Base-by-base conservation (phyloP, 352 stramenopile genomes). In the Phytophthora pseudosyringae region DNA sequence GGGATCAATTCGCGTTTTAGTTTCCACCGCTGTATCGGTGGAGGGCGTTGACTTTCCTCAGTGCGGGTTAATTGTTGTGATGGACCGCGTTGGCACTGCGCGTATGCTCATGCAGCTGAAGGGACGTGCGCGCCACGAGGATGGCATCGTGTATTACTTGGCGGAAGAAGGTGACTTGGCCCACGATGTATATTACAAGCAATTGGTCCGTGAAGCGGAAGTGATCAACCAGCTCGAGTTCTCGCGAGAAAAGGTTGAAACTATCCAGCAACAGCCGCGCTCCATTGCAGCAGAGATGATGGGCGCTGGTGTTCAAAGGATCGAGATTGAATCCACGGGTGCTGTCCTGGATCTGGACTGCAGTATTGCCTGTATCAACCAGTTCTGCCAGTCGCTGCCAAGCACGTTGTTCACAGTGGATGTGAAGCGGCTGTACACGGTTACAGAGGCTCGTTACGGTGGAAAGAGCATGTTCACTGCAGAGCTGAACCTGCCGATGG, bases 1-100 rank as follows among this genome's bases (percentile, higher is more conserved):
- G 2, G 82, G 84, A 28, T 59, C 52, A 11, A 75, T 81, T 41
- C 83, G 80, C 7, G 66, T 92, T 21, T 58, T 95, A 39, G 69
- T 95, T 6, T 93, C 87, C 21, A 95, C 87, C 7, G 80, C 81
- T 15, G 87, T 95, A 15, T 93, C 87, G 0, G 74, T 81, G 26
- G 87, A 95, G 61, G 86, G 86, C 6, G 78, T 95, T 21, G 87
- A 95, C 56, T 93, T 95, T 41, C 87, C 87, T 18, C 71, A 88
- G 26, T 95, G 87, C 26, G 73, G 69, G 4, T 61, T 94, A 44
- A 78, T 94, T 45, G 40, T 93, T 36, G 77, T 91, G 26, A 81
- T 79, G 33, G 81, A 88, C 31, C 73, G 73, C 3, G 70, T 94
- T 45, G 67, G 64, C 18, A 81, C 72, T 28, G 52, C 84, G 15